A percentile compares a stretch with the other conserved stretches of the same genome.
These are phyloP conservation scores for Cladophialophora exuberans DNA, from an alignment of 2,329 filamentous ascomycete genomes.

Conservation along the genomic window DNA sequence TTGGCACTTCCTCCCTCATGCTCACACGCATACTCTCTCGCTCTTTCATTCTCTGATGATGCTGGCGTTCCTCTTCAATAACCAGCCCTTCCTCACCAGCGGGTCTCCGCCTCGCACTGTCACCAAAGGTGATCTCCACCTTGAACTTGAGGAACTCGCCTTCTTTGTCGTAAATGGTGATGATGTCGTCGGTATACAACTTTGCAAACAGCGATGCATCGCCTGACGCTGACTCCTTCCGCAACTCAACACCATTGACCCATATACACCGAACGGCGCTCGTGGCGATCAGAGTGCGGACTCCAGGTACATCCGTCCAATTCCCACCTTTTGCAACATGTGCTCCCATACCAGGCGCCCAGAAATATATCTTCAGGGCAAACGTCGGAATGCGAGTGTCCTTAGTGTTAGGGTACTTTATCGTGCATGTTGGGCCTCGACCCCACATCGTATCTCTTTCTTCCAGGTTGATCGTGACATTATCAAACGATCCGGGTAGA, in stretches of 20 bases:
- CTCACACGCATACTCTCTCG: slow-evolving; percentile 26
- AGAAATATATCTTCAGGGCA: slow-evolving; percentile 77
- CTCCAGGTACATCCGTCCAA: slow-evolving; percentile 57
- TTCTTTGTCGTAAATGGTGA: slow-evolving; percentile 68
- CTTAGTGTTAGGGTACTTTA: slow-evolving; percentile 62
- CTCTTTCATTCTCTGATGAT: slow-evolving; percentile 36
- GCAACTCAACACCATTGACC: slow-evolving; percentile 73
- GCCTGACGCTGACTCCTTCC: slow-evolving; percentile 57
- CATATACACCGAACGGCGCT: slow-evolving; percentile 75
- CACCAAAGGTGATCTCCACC: slow-evolving; percentile 52
- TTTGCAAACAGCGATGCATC: slow-evolving; percentile 63
- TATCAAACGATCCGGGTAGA: slow-evolving; percentile 65
- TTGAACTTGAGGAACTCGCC: slow-evolving; percentile 46
- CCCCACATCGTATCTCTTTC: slow-evolving; percentile 77
- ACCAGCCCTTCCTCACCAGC: slow-evolving; percentile 45
- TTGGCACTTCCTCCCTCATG: slow-evolving; percentile 17
- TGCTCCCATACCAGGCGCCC: slow-evolving; percentile 68
- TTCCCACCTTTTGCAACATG: slow-evolving; percentile 59
- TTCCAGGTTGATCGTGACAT: slow-evolving; percentile 67
- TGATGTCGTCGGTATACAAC: slow-evolving; percentile 74
- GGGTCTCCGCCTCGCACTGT: slow-evolving; percentile 47
- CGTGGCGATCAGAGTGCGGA: slow-evolving; percentile 75
- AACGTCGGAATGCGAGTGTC: slow-evolving; percentile 80
- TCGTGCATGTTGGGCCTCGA: slow-evolving; percentile 68
- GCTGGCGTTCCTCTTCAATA: slow-evolving; percentile 43